Evolutionary conservation across 2,329 filamentous ascomycete species (phyloP).

Genomic region (Helotiales sp.): DNA sequence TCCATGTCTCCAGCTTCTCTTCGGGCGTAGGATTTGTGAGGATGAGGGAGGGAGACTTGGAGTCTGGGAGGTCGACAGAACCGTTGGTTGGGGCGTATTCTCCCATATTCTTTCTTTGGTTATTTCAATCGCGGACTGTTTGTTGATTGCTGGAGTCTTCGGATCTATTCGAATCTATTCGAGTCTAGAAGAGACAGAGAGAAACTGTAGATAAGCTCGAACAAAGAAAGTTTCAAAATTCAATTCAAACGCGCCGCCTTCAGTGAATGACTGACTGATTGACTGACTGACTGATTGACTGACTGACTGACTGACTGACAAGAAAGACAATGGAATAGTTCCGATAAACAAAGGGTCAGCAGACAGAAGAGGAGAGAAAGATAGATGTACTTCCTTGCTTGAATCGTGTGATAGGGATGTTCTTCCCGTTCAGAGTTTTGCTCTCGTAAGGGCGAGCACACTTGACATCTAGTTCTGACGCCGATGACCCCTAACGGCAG

Average conservation of each 20-base stretch:
- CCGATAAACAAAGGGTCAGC: conserved; percentile 21
- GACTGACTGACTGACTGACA: neutral
- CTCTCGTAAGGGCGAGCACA: conserved; percentile 19
- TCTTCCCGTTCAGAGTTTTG: conserved; percentile 13
- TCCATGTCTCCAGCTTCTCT: conserved; percentile 62
- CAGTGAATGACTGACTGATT: neutral
- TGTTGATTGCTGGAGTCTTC: neutral
- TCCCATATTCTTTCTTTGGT: conserved; percentile 26
- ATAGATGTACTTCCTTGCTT: conserved; percentile 23
- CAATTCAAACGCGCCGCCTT: neutral
- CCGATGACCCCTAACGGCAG: conserved; percentile 12
- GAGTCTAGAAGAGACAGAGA: conserved; percentile 3
- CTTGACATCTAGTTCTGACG: conserved; percentile 1
- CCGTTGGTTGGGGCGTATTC: conserved; percentile 18
- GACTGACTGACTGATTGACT: neutral
- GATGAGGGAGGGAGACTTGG: conserved; percentile 45
- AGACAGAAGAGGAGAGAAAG: conserved; percentile 17
- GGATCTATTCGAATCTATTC: conserved; percentile 5
- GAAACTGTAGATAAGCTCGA: neutral
- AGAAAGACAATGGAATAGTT: conserved; percentile 11
- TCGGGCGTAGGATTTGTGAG: conserved; percentile 61
- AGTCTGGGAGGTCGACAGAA: conserved; percentile 32
- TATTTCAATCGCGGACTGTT: neutral
- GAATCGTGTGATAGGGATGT: conserved; percentile 20
- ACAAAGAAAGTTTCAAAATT: neutral